Evolutionary conservation across 73 alveolate genomes (phyloP).

Genomic region (Paramecium biaurelia): DNA sequence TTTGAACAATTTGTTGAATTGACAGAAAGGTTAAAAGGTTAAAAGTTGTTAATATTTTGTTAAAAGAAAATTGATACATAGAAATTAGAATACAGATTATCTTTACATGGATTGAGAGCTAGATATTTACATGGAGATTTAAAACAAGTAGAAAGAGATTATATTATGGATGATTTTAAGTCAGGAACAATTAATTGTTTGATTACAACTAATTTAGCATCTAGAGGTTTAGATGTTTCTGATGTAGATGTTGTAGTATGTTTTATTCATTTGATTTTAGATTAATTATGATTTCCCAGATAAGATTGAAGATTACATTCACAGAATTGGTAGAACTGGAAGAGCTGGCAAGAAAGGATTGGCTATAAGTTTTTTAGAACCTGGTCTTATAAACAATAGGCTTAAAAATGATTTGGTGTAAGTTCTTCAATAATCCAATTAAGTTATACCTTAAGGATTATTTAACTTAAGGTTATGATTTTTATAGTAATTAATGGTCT

Average conservation of each 20-base stretch:
- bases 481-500: neutral
- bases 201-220: conserved; percentile 94
- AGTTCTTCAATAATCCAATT: neutral
- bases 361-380: conserved; percentile 75
- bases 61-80: conserved; percentile 76
- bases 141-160: conserved; percentile 88
- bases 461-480: neutral
- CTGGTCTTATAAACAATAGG: neutral
- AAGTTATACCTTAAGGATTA: neutral
- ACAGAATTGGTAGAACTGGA: conserved; percentile 98
- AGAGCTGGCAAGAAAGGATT: conserved; percentile 88
- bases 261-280: neutral
- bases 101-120: conserved; percentile 72
- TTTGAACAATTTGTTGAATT: conserved; percentile 23
- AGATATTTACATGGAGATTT: conserved; percentile 85
- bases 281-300: conserved; percentile 91
- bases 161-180: conserved; percentile 74
- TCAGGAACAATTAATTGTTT: conserved; percentile 74
- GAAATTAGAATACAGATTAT: conserved; percentile 68
- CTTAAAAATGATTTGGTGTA: neutral
- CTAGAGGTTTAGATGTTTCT: conserved; percentile 94
- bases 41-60: conserved; percentile 79
- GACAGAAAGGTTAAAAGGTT: conserved; percentile 38
- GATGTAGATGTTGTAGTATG: conserved; percentile 84
- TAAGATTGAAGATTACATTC: conserved; percentile 91